Evolutionary conservation across 768 basidiomycete species (phyloP).

Genomic region (Chiua virens): DNA sequence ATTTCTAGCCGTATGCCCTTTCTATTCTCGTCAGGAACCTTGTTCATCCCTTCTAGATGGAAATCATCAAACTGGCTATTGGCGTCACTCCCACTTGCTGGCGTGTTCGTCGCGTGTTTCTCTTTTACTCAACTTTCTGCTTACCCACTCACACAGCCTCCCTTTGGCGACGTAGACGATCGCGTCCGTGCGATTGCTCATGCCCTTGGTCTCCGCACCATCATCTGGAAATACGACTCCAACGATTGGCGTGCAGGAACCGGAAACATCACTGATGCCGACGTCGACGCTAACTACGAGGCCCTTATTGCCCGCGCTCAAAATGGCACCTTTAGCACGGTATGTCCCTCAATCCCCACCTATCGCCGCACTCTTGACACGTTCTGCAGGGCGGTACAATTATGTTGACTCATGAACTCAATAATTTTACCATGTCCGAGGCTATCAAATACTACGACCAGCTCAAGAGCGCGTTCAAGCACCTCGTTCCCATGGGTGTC

Average conservation of each 20-base stretch:
- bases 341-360: slow-evolving; percentile 16
- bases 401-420: slow-evolving; percentile 58
- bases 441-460: slow-evolving; percentile 51
- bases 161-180: slow-evolving; percentile 70
- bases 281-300: slow-evolving; percentile 55
- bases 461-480: slow-evolving; percentile 44
- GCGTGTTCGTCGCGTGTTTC: slow-evolving; percentile 40
- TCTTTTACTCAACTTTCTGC: not conserved
- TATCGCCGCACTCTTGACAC: not conserved
- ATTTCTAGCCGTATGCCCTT: slow-evolving; percentile 23
- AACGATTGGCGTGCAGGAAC: slow-evolving; percentile 69
- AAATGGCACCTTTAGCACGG: slow-evolving; percentile 41
- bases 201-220: slow-evolving; percentile 64
- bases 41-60: slow-evolving; percentile 32
- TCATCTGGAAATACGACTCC: slow-evolving; percentile 75
- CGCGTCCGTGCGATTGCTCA: slow-evolving; percentile 71
- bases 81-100: slow-evolving; percentile 62
- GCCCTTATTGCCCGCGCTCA: slow-evolving; percentile 47
- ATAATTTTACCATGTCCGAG: slow-evolving; percentile 61
- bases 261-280: slow-evolving; percentile 41
- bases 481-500: slow-evolving; percentile 55
- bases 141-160: slow-evolving; percentile 41
- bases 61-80: slow-evolving; percentile 53
- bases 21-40: rapidly evolving
- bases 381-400: slow-evolving; percentile 45